A percentile compares a stretch with the other conserved stretches of the same genome.
Conservation (phyloP, 768 basidiomycete genomes). For the Lanmaoa pseudosensibilis region DNA sequence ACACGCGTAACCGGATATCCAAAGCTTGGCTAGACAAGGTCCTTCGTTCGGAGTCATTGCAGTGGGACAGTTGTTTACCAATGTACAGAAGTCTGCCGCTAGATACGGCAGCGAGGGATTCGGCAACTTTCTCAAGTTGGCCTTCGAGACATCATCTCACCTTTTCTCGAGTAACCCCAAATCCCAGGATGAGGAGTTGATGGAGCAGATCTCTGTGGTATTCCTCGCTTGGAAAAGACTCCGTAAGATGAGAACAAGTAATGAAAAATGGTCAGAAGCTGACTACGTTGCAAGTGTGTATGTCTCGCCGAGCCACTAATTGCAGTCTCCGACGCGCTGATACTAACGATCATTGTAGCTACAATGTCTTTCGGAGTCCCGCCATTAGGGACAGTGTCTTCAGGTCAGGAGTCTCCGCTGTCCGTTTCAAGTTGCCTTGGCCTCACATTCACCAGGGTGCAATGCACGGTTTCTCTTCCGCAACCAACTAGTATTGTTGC, state of each 20-base stretch:
- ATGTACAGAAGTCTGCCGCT: conserved; percentile 2
- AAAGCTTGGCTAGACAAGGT: conserved; percentile 45
- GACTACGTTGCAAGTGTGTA: conserved; percentile 58
- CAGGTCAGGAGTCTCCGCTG: conserved; percentile 35
- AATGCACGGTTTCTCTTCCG: conserved; percentile 49
- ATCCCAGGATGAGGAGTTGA: conserved; percentile 23
- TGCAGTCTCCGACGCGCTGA: background rate
- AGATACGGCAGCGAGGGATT: conserved; percentile 15
- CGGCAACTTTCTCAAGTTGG: conserved; percentile 30
- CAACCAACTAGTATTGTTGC: conserved; percentile 38
- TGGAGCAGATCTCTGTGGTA: conserved; percentile 42
- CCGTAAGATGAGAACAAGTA: conserved; percentile 42
- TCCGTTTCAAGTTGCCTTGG: background rate
- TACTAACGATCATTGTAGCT: conserved; percentile 31
- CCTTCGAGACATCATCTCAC: conserved; percentile 34
- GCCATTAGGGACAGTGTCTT: conserved; percentile 43
- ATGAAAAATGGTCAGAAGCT: conserved; percentile 53
- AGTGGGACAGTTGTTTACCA: background rate
- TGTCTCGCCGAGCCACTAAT: conserved; percentile 15
- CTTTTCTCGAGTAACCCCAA: conserved; percentile 39
- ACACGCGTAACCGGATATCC: conserved; percentile 38
- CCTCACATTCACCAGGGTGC: conserved; percentile 37
- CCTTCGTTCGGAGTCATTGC: background rate
- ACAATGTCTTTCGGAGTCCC: conserved; percentile 49
- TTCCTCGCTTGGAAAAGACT: conserved; percentile 48